Conservation (phyloP, 305 asterid genomes). For the Nicotiana rustica region DNA sequence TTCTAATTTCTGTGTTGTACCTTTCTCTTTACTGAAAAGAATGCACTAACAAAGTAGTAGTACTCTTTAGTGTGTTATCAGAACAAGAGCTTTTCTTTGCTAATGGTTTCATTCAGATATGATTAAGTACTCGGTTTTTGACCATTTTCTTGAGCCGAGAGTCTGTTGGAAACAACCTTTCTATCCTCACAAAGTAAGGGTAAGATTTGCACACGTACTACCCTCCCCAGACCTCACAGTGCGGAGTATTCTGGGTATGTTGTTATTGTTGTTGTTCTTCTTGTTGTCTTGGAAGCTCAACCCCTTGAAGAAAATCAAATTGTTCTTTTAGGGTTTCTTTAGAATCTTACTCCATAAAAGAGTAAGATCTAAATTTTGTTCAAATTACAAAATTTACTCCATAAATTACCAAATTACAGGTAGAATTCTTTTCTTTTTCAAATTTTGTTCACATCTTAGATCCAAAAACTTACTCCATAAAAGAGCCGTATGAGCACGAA, state of each 20-base stretch:
- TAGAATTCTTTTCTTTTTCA: background rate
- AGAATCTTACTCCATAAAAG: background rate
- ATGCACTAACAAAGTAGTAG: conserved; percentile 46
- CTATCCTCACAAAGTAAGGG: too few relatives aligned
- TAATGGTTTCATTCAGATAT: conserved; percentile 17
- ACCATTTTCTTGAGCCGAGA: background rate
- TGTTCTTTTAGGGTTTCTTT: background rate
- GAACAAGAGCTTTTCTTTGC: background rate
- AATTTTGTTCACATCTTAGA: background rate
- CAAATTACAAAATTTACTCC: too few relatives aligned
- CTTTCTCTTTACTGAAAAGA: conserved; percentile 51
- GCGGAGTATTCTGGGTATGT: too few relatives aligned
- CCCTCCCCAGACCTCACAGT: too few relatives aligned
- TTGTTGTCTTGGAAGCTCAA: background rate
- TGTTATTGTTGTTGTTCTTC: too few relatives aligned
- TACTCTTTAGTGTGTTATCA: conserved; percentile 12
- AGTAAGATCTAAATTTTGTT: too few relatives aligned
- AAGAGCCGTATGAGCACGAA: background rate
- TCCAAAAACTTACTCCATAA: background rate
- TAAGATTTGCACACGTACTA: too few relatives aligned
- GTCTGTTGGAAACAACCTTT: too few relatives aligned
- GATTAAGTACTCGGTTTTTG: background rate
- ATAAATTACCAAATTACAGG: too few relatives aligned
- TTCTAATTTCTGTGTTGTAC: conserved; percentile 30
- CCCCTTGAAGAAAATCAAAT: background rate